Base-by-base conservation (phyloP, 2,329 filamentous ascomycete genomes). In the Fusarium illudens region DNA sequence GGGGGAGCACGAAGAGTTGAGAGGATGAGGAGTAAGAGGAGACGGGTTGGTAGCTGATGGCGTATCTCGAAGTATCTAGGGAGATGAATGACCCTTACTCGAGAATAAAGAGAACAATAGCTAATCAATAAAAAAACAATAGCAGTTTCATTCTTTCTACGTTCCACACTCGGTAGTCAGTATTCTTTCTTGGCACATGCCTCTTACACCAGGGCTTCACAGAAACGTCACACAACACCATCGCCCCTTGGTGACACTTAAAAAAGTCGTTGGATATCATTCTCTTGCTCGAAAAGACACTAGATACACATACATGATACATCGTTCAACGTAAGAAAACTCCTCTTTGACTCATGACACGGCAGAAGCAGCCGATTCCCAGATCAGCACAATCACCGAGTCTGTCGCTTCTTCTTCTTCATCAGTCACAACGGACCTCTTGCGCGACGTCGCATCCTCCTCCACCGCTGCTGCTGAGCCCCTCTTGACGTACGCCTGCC, bases 401-500 rank as follows among this genome's bases (percentile, higher is more conserved):
- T 74, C 69, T 39, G 63, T 64, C 11, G 37, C 19, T 10, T 66
- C 67, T 15, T 39, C 57, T 11, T n/a, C n/a, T n/a, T n/a, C n/a
- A n/a, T n/a, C n/a, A n/a, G n/a, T n/a, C n/a, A n/a, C n/a, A n/a
- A 53, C 57, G 15, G 56, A 62, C 36, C 72, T 64, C 55, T 71
- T 74, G 20, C 53, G 66, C 29, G 64, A 53, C 4, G 50, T 34
- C 1, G 59, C 58, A 17, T 68, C 61, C 15, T 70, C 62, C 13
- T 64, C 62, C 7, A 61, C 57, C 2, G 57, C 61, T n/a, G n/a
- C n/a, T n/a, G n/a, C n/a, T n/a, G n/a, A n/a, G 4, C 67, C 72
- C 9, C 72, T 64, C 54, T 81, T 82, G 17, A 83, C 71, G 42
- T 84, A 85, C 0, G 80, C 81, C 75, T 84, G 83, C 81, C 82